Conservation (phyloP, 139 green algal species). For the Parachlorella kessleri region DNA sequence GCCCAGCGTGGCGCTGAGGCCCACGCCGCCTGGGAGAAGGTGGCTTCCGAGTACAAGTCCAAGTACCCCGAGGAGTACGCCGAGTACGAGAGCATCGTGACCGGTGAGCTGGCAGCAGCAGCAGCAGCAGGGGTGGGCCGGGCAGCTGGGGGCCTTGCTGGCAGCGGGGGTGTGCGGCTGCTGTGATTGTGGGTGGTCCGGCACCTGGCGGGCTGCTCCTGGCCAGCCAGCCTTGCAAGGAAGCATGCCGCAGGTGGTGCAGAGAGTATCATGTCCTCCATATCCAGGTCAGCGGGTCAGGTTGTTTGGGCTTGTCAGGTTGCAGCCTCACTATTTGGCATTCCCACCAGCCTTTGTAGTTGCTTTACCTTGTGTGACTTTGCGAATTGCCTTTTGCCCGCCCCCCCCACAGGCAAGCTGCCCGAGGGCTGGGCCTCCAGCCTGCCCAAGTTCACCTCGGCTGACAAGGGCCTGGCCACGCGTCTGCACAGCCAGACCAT, state of each 20-base stretch:
- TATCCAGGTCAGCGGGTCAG: no score
- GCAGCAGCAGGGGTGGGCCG: neutral
- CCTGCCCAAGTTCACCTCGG: constrained; percentile 91
- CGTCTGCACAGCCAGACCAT: constrained; percentile 96
- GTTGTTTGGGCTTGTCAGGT: no score
- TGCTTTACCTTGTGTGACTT: neutral
- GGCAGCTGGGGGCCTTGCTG: neutral
- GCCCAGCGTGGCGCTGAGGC: constrained; percentile 58
- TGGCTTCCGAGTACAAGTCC: constrained; percentile 57
- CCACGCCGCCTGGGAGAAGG: constrained; percentile 83
- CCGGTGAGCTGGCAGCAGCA: constrained; percentile 1
- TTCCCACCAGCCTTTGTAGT: neutral
- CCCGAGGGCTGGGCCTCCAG: constrained; percentile 83
- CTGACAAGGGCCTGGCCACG: constrained; percentile 94
- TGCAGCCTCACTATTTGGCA: neutral
- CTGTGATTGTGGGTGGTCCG: no score
- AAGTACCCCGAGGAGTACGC: constrained; percentile 83
- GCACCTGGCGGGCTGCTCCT: no score
- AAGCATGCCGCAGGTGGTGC: no score
- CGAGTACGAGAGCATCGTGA: constrained; percentile 87
- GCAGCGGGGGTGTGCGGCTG: neutral
- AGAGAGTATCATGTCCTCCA: no score
- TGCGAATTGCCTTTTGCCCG: no score
- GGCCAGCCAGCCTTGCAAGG: no score
- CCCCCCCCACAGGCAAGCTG: constrained; percentile 60